Evolutionary conservation across 495 filamentous ascomycete species (phyloP).

Genomic region (Penicillium dipodomyicola): DNA sequence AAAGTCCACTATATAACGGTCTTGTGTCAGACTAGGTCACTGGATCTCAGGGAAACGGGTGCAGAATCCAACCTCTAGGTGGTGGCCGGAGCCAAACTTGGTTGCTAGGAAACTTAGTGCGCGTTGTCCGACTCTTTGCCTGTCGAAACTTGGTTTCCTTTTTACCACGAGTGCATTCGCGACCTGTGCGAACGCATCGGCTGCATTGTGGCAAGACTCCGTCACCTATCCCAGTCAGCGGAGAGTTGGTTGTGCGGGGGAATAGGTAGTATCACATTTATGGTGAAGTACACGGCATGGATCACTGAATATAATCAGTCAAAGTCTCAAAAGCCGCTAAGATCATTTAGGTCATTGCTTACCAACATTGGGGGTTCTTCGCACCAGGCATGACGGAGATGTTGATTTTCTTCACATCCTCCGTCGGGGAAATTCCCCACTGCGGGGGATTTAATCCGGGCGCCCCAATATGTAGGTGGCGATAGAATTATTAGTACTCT

Average conservation of each 20-base stretch:
- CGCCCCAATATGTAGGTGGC: not conserved
- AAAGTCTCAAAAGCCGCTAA: not conserved
- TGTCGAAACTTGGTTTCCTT: slow-evolving; percentile 19
- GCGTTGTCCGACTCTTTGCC: slow-evolving; percentile 13
- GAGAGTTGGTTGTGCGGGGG: not conserved
- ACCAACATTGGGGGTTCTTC: not conserved
- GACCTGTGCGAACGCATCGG: slow-evolving; percentile 23
- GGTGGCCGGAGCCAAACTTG: slow-evolving; percentile 30
- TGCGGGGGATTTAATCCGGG: slow-evolving; percentile 2
- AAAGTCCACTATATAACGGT: slow-evolving; percentile 20
- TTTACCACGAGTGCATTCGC: slow-evolving; percentile 18
- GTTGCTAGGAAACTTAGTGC: slow-evolving; percentile 25
- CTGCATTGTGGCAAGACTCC: slow-evolving; percentile 24
- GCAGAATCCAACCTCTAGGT: slow-evolving; percentile 22
- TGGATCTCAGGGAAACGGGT: not conserved
- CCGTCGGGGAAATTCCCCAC: not conserved
- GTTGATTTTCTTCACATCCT: slow-evolving; percentile 1
- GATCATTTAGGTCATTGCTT: not conserved
- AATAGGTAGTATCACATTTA: slow-evolving; percentile 17
- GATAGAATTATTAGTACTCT: not conserved
- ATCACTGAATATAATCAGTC: slow-evolving; percentile 15
- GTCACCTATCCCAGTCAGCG: slow-evolving; percentile 17
- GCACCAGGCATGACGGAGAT: slow-evolving; percentile 1
- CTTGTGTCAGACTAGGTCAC: not conserved
- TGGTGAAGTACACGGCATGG: slow-evolving; percentile 27